Base-by-base conservation (phyloP, 192 early-diverging fungal genomes). In the Dissophora ornata region DNA sequence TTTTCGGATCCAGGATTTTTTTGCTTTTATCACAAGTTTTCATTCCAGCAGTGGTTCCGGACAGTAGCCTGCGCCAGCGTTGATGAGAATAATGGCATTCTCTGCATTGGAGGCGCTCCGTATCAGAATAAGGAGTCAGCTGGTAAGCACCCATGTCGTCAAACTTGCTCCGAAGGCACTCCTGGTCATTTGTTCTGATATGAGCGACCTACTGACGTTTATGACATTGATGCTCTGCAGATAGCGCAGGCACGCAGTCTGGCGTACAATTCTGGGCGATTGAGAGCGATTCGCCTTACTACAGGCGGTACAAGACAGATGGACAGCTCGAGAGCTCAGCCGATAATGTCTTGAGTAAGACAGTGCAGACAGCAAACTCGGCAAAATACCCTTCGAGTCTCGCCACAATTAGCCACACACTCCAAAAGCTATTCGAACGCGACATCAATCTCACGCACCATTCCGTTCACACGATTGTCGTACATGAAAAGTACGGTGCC, bases 11-110 rank as follows among this genome's bases (percentile, higher is more conserved):
- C 80, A 21, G 84, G 83, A 2, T 75, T 55, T n/a, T 81, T 87
- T 45, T 55, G 57, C 26, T 81, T 75, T 28, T 79, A 84, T 42
- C 86, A 87, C 49, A 84, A 82, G 61, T 84, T 79, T 54, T 79
- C 64, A 11, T 84, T 87, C 56, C 53, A 68, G 6, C 41, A 57
- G 29, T 84, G 82, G 82, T 71, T 83, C 45, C 33, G 69, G 34
- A 81, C 77, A 16, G 69, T 84, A 24, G 75, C 73, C 8, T 79
- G 82, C 18, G 84, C 83, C 0, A 71, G 62, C 13, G 51, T 85
- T 0, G 82, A 86, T 57, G 59, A 63, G 12, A 29, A 50, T 12
- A 69, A 45, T n/a, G 71, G 79, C 16, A 67, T 85, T 24, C 56
- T 86, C 33, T 74, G 70, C 45, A 46, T 87, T 38, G 80, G 82